Base-by-base conservation (phyloP, 495 filamentous ascomycete genomes). In the Aspergillus diversus region DNA sequence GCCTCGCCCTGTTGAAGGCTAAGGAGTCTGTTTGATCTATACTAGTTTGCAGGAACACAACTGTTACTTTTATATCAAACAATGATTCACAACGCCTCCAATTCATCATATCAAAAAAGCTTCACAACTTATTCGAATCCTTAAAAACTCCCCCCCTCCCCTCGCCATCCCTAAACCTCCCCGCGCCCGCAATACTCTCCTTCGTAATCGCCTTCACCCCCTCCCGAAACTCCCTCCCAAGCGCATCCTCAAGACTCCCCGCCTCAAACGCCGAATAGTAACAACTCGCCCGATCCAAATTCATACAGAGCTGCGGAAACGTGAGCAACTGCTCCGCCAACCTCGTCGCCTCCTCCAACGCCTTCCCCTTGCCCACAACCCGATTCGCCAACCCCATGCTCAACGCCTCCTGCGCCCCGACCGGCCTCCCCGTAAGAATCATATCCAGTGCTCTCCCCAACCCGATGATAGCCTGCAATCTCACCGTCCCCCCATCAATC, bases 401-500 rank as follows among this genome's bases (percentile, higher is more conserved):
- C 5, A 81, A 59, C n/a, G 80, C 82, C 57, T 83, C 80, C 48
- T 76, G 55, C 33, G 81, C 80, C 0, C 61, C 64, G 0, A 83
- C 79, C 2, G 73, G 57, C 0, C 82, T 70, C 15, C 82, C 80
- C 0, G 82, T 84, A 6, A 84, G 57, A 5, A 83, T 81, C 78
- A 82, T 79, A 70, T 84, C 82, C 35, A 82, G 60, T 5, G 81
- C 80, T 8, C 81, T 69, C 7, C 79, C 79, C 7, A 83, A 69
- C 7, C 82, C 81, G 50, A 84, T 69, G 53, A 83, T 76, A 7
- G 75, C 75, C 57, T 76, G 80, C 7, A 83, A 65, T 3, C 80
- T 71, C 1, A 83, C 80, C 0, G 80, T 83, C 16, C 80, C 81
- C 5, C 81, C 78, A 52, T 84, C 80, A 48, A 83, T 79, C 12